Percentiles rank a stretch among this genome's conserved stretches.
phyloP scores from a whole-genome alignment of 352 stramenopile species.

The Lagenidium giganteum region DNA sequence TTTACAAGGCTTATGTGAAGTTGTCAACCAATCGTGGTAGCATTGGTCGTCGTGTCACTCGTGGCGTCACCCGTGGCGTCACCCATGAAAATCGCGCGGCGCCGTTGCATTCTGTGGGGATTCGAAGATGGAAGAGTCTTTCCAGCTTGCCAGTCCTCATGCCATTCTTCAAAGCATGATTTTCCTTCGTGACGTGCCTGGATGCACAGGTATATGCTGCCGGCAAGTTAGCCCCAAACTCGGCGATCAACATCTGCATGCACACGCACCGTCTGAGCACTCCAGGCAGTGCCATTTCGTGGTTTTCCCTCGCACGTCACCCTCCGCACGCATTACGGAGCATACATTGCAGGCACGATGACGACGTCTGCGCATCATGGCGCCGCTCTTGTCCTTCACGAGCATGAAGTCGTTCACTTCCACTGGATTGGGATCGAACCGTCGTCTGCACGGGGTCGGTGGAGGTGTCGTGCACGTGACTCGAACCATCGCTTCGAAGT shows the following conservation, averaged over 20 bases:
- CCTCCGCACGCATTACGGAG: neutral
- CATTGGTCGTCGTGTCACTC: no score
- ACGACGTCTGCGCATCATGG: neutral
- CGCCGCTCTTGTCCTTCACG: neutral
- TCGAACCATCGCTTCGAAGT: no score
- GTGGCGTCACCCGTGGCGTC: no score
- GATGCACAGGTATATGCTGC: slow-evolving; percentile 3
- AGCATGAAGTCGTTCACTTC: no score
- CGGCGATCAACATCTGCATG: neutral
- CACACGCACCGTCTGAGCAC: neutral
- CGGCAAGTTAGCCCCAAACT: no score
- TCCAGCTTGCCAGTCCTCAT: slow-evolving; percentile 1
- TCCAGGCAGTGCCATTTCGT: neutral
- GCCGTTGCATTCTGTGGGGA: neutral
- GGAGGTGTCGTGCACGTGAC: no score
- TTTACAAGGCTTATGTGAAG: no score
- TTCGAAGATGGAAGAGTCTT: neutral
- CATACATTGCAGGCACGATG: slow-evolving; percentile 2
- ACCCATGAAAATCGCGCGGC: no score
- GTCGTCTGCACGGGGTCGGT: no score
- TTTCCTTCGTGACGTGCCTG: neutral
- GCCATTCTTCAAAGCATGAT: slow-evolving; percentile 11
- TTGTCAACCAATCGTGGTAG: no score
- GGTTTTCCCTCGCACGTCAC: neutral
- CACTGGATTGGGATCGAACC: no score